phyloP scores from a whole-genome alignment of 768 basidiomycete genomes.

The Dioszegia hungarica region DNA sequence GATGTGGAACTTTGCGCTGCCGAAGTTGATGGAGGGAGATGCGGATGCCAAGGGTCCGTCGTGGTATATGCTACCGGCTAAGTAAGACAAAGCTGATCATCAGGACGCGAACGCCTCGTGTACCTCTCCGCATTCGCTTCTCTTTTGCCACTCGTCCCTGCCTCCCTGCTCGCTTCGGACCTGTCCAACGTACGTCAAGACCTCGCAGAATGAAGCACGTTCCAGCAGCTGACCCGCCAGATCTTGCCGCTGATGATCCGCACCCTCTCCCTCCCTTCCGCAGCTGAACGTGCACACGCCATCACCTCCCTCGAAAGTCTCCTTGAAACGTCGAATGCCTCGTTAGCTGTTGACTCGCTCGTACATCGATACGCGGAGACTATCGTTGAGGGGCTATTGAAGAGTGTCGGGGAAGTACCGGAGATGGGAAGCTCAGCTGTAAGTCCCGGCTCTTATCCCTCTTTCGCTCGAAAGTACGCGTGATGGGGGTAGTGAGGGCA shows the following conservation, averaged over 20 bases:
- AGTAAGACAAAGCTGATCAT: not conserved
- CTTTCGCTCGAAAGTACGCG: not conserved
- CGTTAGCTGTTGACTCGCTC: conserved; percentile 37
- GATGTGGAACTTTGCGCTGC: conserved; percentile 66
- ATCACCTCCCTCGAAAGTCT: conserved; percentile 73
- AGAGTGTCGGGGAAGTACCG: conserved; percentile 15
- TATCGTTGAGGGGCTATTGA: conserved; percentile 67
- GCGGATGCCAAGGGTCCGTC: conserved; percentile 57
- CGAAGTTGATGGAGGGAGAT: conserved; percentile 67
- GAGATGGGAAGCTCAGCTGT: conserved; percentile 26
- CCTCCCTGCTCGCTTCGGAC: conserved; percentile 65
- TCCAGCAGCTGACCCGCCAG: conserved; percentile 56
- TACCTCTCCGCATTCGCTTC: conserved; percentile 78
- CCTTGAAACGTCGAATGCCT: conserved; percentile 56
- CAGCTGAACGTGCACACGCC: conserved; percentile 68
- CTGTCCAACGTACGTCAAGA: conserved; percentile 59
- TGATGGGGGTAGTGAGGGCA: too few species aligned
- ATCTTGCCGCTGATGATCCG: conserved; percentile 82
- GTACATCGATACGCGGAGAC: conserved; percentile 67
- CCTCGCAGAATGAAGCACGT: too few species aligned
- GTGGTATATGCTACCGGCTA: not conserved
- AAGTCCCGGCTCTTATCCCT: conserved; percentile 2
- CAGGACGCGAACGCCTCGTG: conserved; percentile 54
- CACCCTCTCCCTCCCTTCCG: conserved; percentile 71
- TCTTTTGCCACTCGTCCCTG: conserved; percentile 73